Percentiles rank a stretch among this genome's conserved stretches.
phyloP scores from a whole-genome alignment of 2,329 filamentous ascomycete genomes.

The Fusarium torulosum region DNA sequence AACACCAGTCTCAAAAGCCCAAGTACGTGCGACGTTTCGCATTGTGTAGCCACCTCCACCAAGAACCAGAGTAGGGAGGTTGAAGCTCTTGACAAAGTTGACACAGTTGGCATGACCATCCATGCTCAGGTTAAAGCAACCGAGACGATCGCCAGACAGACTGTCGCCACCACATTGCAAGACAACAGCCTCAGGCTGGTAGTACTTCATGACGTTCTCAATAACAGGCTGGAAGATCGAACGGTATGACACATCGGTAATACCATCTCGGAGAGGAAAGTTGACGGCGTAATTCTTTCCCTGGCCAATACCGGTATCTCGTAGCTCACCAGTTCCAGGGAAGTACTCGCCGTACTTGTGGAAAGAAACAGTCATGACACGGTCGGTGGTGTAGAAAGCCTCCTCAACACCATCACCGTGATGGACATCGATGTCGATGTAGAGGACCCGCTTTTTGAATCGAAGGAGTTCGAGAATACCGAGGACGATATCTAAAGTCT shows the following conservation, averaged over 20 bases:
- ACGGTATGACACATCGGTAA: slow-evolving; percentile 90
- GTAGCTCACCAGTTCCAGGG: slow-evolving; percentile 88
- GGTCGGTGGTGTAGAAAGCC: slow-evolving; percentile 91
- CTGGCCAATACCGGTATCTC: slow-evolving; percentile 87
- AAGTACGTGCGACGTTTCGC: slow-evolving; percentile 94
- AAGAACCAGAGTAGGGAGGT: slow-evolving; percentile 88
- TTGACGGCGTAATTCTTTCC: slow-evolving; percentile 93
- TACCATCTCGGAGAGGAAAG: slow-evolving; percentile 90
- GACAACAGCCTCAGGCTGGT: slow-evolving; percentile 90
- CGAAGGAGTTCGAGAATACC: slow-evolving; percentile 93
- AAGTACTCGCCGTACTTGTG: slow-evolving; percentile 99
- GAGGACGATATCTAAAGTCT: slow-evolving; percentile 84
- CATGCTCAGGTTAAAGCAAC: slow-evolving; percentile 98
- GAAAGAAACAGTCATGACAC: slow-evolving; percentile 92
- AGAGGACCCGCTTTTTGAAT: slow-evolving; percentile 93
- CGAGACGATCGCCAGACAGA: slow-evolving; percentile 91
- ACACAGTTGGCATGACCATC: slow-evolving; percentile 95
- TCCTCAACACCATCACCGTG: slow-evolving; percentile 95
- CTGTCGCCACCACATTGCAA: slow-evolving; percentile 97
- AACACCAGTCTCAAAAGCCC: slow-evolving; percentile 95
- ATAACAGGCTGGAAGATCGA: slow-evolving; percentile 94
- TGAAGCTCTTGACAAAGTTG: slow-evolving; percentile 87
- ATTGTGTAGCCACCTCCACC: slow-evolving; percentile 98
- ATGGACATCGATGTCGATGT: slow-evolving; percentile 96
- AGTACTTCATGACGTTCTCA: slow-evolving; percentile 85